Percentiles rank a stretch among this genome's conserved stretches.
These are phyloP conservation scores for Brassica balearica DNA, from an alignment of 441 rosid genomes.

Conservation along the genomic window DNA sequence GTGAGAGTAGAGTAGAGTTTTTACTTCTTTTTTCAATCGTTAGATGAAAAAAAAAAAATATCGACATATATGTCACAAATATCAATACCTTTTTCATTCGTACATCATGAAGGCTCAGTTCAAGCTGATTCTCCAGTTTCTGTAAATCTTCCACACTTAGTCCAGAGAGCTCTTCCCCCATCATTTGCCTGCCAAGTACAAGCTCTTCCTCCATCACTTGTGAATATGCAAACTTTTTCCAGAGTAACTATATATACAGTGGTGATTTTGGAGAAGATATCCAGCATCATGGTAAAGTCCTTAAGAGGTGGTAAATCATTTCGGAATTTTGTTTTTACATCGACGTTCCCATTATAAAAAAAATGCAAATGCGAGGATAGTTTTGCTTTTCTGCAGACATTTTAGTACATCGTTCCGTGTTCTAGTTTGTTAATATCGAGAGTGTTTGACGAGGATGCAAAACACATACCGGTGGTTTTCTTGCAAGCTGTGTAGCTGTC, in stretches of 20 bases:
- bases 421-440: constrained; percentile 2
- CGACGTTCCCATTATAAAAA: neutral
- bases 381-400: constrained; percentile 5
- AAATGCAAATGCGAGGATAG: neutral
- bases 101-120: constrained; percentile 73
- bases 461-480: constrained; percentile 76
- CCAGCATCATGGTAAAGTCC: constrained; percentile 26
- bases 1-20: neutral
- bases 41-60: neutral
- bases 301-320: constrained; percentile 10
- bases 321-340: neutral
- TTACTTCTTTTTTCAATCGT: neutral
- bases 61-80: constrained; percentile 12
- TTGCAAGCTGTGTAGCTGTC: constrained; percentile 79
- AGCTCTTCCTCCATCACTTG: constrained; percentile 25
- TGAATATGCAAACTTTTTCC: constrained; percentile 1
- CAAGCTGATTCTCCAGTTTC: constrained; percentile 82
- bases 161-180: constrained; percentile 93
- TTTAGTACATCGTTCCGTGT: neutral
- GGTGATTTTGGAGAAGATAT: constrained; percentile 28
- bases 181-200: constrained; percentile 74
- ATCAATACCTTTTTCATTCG: constrained; percentile 77
- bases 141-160: constrained; percentile 68
- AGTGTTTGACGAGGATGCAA: constrained; percentile 10
- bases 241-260: neutral